Evolutionary conservation across 139 green algal genomes (phyloP), one percentile per base, ranked within the genome.

Genomic region (Tetraselmis chui): DNA sequence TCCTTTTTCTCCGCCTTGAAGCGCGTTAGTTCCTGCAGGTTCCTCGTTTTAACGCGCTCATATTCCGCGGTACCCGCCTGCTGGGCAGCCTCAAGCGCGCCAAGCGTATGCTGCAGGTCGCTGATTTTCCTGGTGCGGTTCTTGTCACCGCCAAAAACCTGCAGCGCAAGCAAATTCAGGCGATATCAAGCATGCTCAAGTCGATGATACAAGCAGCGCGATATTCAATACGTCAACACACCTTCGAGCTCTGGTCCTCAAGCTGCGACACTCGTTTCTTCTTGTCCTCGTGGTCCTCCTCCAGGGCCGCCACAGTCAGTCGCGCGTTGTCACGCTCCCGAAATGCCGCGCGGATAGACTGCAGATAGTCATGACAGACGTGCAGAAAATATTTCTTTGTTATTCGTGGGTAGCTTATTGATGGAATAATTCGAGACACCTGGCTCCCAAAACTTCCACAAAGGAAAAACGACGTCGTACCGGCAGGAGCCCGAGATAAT

Each of bases 221-320:
- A n/a, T n/a, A n/a, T n/a, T n/a, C n/a, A n/a, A n/a, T n/a, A n/a
- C n/a, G n/a, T n/a, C n/a, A n/a, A 31, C 77, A 85, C 81, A 1
- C 79, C 76, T 23, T 81, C 83, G 45, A 67, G 45, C 45, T 67
- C 76, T 85, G 30, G 29, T 85, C 83, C 59, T 91, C 82, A 23
- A 90, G 81, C 77, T 84, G 76, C 29, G 32, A 59, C 30, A 90
- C 30, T 31, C 78, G 75, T 0, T 31, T n/a, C 22, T 78, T 74
- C 80, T 89, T 89, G 31, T 32, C 32, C 2, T 83, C 88, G 2
- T 91, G 58, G 76, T 94, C 92, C 23, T 87, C 83, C 59, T 84
- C 75, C 30, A 95, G 83, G 25, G 85, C 89, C 75, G 94, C 88
- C 67, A 89, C 76, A 11, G 91, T 95, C 80, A 95, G 83, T 74